Conservation (phyloP, 257 asterid genomes). For the Oldenlandia corymbosa region DNA sequence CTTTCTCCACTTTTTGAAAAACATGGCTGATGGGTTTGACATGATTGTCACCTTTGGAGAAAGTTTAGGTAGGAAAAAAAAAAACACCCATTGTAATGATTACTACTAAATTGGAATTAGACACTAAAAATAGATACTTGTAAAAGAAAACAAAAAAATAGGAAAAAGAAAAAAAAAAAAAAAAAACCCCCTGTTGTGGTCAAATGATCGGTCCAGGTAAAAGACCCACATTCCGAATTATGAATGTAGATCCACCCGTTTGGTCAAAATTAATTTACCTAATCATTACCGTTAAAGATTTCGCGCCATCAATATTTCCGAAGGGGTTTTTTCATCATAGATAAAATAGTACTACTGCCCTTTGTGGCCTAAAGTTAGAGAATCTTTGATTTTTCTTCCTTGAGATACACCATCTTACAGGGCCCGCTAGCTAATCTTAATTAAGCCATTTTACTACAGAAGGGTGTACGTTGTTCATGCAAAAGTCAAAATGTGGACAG, state of each 20-base stretch:
- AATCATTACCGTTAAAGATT: constrained; percentile 27
- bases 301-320: constrained; percentile 19
- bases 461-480: constrained; percentile 12
- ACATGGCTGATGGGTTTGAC: constrained; percentile 10
- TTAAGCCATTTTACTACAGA: constrained; percentile 18
- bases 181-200: constrained; percentile 11
- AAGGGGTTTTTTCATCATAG: neutral
- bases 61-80: constrained; percentile 15
- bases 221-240: constrained; percentile 9
- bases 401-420: constrained; percentile 15
- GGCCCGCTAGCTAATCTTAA: constrained; percentile 17
- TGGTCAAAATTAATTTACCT: constrained; percentile 23
- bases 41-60: constrained; percentile 23
- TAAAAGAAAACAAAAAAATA: too few species aligned
- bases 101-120: constrained; percentile 8
- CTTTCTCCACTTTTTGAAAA: constrained; percentile 9
- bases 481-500: constrained; percentile 11
- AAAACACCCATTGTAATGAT: constrained; percentile 14
- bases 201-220: constrained; percentile 16
- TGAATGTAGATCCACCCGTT: constrained; percentile 13
- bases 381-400: constrained; percentile 16
- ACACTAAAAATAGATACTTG: neutral
- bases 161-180: too few species aligned
- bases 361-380: neutral
- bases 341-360: constrained; percentile 7